These are phyloP conservation scores for Epichloe amarillans DNA, from an alignment of 2,329 filamentous ascomycete species.

Conservation along the genomic window DNA sequence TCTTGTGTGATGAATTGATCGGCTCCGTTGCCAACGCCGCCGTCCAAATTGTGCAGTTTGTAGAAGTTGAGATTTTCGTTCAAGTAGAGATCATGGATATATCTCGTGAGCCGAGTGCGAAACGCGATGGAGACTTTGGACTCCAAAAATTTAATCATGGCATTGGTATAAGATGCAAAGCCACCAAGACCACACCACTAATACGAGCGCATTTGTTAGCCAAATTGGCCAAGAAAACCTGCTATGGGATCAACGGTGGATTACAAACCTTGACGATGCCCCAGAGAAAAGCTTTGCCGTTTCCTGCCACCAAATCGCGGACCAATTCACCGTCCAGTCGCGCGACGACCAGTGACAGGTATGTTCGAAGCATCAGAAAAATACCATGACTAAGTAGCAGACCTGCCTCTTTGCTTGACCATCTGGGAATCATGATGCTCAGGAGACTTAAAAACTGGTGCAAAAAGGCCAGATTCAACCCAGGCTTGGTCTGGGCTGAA, in stretches of 20 bases:
- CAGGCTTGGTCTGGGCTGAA: slow-evolving; percentile 81
- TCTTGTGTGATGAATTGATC: slow-evolving; percentile 98
- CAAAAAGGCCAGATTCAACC: slow-evolving; percentile 92
- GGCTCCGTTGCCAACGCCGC: slow-evolving; percentile 78
- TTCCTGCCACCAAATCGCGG: slow-evolving; percentile 86
- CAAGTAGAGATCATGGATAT: slow-evolving; percentile 93
- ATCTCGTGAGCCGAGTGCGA: slow-evolving; percentile 82
- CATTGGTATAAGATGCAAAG: slow-evolving; percentile 92
- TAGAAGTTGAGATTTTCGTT: slow-evolving; percentile 95
- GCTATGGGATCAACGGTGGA: neutral
- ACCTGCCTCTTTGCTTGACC: slow-evolving; percentile 91
- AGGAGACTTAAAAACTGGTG: slow-evolving; percentile 93
- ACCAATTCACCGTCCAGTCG: slow-evolving; percentile 93
- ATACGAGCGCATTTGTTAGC: slow-evolving; percentile 2
- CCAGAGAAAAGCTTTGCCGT: slow-evolving; percentile 76
- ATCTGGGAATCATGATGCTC: slow-evolving; percentile 94
- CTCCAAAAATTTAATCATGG: slow-evolving; percentile 98
- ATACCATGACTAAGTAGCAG: slow-evolving; percentile 76
- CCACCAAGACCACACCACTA: slow-evolving; percentile 87
- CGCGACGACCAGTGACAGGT: slow-evolving; percentile 85
- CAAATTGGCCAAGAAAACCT: neutral
- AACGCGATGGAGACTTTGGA: slow-evolving; percentile 98
- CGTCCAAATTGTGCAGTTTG: slow-evolving; percentile 84
- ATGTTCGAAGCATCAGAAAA: slow-evolving; percentile 85
- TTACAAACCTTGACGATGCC: slow-evolving; percentile 61